These are phyloP conservation scores for Scleroderma bovista DNA, from an alignment of 768 basidiomycete species.

Conservation along the genomic window DNA sequence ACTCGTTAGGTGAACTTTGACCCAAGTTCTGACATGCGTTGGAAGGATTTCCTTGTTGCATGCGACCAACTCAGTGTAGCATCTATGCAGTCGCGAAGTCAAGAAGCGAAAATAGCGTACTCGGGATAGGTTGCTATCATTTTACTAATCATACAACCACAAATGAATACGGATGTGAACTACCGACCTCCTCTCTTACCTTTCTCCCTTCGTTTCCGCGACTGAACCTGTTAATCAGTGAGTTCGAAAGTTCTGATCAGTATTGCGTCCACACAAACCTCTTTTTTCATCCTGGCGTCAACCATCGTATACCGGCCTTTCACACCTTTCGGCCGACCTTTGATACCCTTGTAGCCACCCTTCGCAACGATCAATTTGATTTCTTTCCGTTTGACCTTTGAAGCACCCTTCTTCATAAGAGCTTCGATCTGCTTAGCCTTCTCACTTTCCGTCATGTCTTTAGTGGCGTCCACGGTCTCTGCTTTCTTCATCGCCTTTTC, in stretches of 20 bases:
- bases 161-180: not conserved
- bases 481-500: constrained; percentile 96
- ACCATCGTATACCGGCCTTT: constrained; percentile 96
- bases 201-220: constrained; percentile 76
- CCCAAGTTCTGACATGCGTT: constrained; percentile 33
- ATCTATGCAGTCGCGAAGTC: constrained; percentile 23
- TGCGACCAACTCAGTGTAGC: constrained; percentile 40
- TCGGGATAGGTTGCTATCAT: constrained; percentile 4
- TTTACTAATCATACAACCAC: not conserved
- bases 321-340: constrained; percentile 92
- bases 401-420: constrained; percentile 75
- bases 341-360: constrained; percentile 81
- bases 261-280: constrained; percentile 38
- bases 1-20: constrained; percentile 40
- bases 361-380: constrained; percentile 89
- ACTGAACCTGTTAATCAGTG: constrained; percentile 54
- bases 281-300: constrained; percentile 90
- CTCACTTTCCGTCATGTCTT: constrained; percentile 91
- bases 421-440: constrained; percentile 93
- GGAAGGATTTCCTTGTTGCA: constrained; percentile 39
- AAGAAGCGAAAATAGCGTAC: constrained; percentile 2
- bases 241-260: not conserved
- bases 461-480: constrained; percentile 82
- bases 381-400: constrained; percentile 65
- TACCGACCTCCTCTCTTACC: constrained; percentile 36